These are phyloP conservation scores for Eucalyptus tenuipes DNA, from an alignment of 345 rosid species.

Conservation along the genomic window DNA sequence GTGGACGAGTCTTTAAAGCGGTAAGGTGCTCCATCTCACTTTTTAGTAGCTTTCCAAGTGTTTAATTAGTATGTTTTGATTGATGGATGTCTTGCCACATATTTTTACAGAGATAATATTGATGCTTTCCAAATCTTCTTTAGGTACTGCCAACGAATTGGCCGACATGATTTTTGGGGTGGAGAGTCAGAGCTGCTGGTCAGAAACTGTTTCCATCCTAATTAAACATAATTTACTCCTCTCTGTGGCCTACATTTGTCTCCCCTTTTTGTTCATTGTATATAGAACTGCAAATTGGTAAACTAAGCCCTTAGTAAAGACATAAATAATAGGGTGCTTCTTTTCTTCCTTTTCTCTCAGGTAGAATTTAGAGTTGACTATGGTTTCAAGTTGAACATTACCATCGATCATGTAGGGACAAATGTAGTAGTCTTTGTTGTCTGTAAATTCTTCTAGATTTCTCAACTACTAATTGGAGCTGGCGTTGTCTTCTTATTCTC, in stretches of 20 bases:
- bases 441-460: not conserved
- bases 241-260: not conserved
- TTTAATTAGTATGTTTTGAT: not conserved
- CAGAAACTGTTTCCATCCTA: conserved; percentile 5
- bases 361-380: not conserved
- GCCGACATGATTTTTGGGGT: conserved; percentile 78
- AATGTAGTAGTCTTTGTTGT: not conserved
- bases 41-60: not conserved
- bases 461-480: not conserved
- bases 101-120: not conserved
- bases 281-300: not conserved
- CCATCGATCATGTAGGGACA: not conserved
- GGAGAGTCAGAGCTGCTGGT: conserved; percentile 95
- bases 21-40: conserved; percentile 16
- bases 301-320: not conserved
- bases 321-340: not conserved
- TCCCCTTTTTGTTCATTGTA: not conserved
- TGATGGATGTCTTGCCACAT: not conserved
- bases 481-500: not conserved
- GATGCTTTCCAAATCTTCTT: not conserved
- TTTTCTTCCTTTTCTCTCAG: not conserved
- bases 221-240: not conserved
- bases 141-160: conserved; percentile 76
- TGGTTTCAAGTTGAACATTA: not conserved
- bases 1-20: conserved; percentile 76